Conservation (phyloP, 2,329 filamentous ascomycete species). For the Epichloe scottii region DNA sequence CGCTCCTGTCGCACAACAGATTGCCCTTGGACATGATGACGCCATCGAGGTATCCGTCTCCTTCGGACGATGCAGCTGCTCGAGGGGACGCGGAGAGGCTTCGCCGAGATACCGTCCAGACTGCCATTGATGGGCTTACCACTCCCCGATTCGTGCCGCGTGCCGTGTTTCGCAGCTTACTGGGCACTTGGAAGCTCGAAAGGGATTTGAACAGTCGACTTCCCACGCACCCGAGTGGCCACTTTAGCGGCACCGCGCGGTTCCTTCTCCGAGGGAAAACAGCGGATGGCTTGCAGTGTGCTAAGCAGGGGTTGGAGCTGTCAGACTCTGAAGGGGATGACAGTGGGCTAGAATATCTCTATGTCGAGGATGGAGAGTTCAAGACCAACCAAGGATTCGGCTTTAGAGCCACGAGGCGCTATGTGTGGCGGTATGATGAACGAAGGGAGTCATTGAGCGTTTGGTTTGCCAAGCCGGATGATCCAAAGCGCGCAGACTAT, state of each 20-base stretch:
- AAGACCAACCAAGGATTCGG: slow-evolving; percentile 39
- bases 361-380: slow-evolving; percentile 56
- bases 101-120: slow-evolving; percentile 31
- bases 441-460: slow-evolving; percentile 47
- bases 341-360: slow-evolving; percentile 48
- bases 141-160: slow-evolving; percentile 43
- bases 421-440: slow-evolving; percentile 61
- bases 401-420: slow-evolving; percentile 52
- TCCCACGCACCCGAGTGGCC: slow-evolving; percentile 48
- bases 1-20: slow-evolving; percentile 26
- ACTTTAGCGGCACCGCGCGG: slow-evolving; percentile 49
- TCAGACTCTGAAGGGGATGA: slow-evolving; percentile 15
- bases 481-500: slow-evolving; percentile 52
- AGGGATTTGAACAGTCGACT: slow-evolving; percentile 41
- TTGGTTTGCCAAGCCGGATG: slow-evolving; percentile 60
- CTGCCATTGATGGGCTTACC: slow-evolving; percentile 29
- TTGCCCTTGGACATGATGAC: slow-evolving; percentile 40
- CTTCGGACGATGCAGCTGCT: slow-evolving; percentile 23
- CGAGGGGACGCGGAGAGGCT: slow-evolving; percentile 28
- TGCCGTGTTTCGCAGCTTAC: slow-evolving; percentile 57
- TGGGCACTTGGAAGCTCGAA: slow-evolving; percentile 56
- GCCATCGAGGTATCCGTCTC: slow-evolving; percentile 39
- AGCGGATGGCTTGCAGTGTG: slow-evolving; percentile 31
- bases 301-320: slow-evolving; percentile 6
- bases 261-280: slow-evolving; percentile 54